Evolutionary conservation across 1,139 yeast genomes (phyloP), one percentile per base, ranked within the genome.

Genomic region (Scheffersomyces parashehatae): DNA sequence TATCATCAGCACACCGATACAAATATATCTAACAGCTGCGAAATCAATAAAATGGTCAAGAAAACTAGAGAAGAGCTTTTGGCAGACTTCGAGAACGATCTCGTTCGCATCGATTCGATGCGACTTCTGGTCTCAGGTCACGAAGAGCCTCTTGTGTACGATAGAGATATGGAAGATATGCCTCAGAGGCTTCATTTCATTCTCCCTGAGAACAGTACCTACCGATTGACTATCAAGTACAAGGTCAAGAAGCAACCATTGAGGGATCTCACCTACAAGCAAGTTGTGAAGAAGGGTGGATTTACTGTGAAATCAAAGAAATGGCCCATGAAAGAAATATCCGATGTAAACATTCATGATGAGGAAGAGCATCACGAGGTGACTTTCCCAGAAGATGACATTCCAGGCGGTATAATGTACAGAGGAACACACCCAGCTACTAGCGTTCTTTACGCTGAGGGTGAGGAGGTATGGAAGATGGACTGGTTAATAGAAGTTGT

Each of bases 341-440:
- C 59, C 9, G 38, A 45, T 0, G 56, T 54, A 15, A 64, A 59
- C 40, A 51, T 48, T 35, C 55, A 48, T 16, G 48, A 44, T 7
- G 56, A 50, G 8, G 53, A 51, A 10, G 40, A 42, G 13, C 56
- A 59, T 30, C 54, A 51, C 32, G 37, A 46, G 5, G 54, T 60
- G 4, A 54, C 60, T 5, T 64, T 70, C 38, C 61, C 62, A 0
- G 62, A 65, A 3, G 74, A 68, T 31, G 55, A 59, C 10, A 51
- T 70, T 4, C 75, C 76, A 0, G 65, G 67, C 9, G 76, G 76
- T 2, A 46, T 57, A 28, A 55, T 70, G 33, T 48, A 65, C 34
- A 58, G 75, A 45, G 74, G 73, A 1, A 53, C 54, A n/a, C 67
- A 64, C 46, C 59, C 61, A 6, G 69, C 72, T 10, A 46, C 44